Evolutionary conservation across 129 eudicot genomes (phyloP).

Genomic region (Mikania micrantha): DNA sequence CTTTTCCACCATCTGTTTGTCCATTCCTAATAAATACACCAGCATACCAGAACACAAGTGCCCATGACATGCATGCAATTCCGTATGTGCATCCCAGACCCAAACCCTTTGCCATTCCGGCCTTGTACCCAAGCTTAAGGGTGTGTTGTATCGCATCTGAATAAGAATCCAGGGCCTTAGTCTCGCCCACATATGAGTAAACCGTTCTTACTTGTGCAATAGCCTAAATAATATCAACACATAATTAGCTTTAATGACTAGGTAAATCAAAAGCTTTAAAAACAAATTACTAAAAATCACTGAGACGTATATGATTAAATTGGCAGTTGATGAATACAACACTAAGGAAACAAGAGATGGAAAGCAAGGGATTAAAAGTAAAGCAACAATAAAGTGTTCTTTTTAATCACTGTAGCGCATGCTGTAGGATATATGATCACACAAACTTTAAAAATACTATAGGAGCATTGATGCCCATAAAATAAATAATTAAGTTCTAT

Average conservation of each 20-base stretch:
- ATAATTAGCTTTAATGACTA: slow-evolving; percentile 8
- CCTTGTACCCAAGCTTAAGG: slow-evolving; percentile 87
- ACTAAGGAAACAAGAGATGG: slow-evolving; percentile 15
- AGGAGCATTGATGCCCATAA: slow-evolving; percentile 11
- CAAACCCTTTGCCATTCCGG: slow-evolving; percentile 98
- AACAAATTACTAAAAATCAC: background rate
- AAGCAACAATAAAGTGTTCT: slow-evolving; percentile 13
- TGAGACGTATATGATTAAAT: background rate
- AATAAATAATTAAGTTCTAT: slow-evolving; percentile 7
- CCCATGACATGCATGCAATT: slow-evolving; percentile 99
- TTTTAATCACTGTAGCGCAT: slow-evolving; percentile 32
- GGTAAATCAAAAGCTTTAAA: background rate
- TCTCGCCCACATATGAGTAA: slow-evolving; percentile 93
- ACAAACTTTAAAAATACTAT: slow-evolving; percentile 16
- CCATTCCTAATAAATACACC: slow-evolving; percentile 95
- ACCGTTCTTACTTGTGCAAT: slow-evolving; percentile 99
- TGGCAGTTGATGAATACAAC: slow-evolving; percentile 17
- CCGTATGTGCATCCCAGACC: slow-evolving; percentile 98
- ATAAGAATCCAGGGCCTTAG: slow-evolving; percentile 75
- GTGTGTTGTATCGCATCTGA: slow-evolving; percentile 95
- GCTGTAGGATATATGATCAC: slow-evolving; percentile 27
- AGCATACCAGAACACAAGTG: slow-evolving; percentile 98
- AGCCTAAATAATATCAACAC: slow-evolving; percentile 40
- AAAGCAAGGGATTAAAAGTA: slow-evolving; percentile 24
- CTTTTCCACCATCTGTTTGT: slow-evolving; percentile 97